Evolutionary conservation across 2,329 filamentous ascomycete genomes (phyloP).

Genomic region (Aspergillus costaricaensis): DNA sequence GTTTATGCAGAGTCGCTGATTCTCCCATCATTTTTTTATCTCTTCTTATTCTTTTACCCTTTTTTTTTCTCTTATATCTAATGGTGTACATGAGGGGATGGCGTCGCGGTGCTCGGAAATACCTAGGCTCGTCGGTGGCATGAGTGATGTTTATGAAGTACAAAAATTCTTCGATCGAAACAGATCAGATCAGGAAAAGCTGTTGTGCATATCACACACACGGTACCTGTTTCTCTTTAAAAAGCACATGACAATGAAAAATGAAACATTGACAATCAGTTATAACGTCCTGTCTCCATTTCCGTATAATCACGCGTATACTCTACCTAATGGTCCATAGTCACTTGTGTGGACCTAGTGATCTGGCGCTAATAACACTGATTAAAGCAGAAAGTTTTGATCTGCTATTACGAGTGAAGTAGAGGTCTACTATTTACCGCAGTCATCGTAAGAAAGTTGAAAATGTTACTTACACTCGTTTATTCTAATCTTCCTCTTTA

Average conservation of each 20-base stretch:
- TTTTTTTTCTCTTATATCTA: background rate
- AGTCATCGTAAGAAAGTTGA: too few species aligned
- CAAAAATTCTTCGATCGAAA: background rate
- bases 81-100: constrained; percentile 11
- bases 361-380: too few species aligned
- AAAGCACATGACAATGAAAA: constrained; percentile 5
- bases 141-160: constrained; percentile 20
- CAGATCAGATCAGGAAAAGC: background rate
- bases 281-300: too few species aligned
- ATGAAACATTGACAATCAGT: background rate
- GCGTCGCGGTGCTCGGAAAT: constrained; percentile 19
- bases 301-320: too few species aligned
- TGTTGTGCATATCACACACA: background rate
- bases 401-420: too few species aligned
- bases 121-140: constrained; percentile 10
- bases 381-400: too few species aligned
- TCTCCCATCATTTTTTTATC: background rate
- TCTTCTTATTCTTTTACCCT: background rate
- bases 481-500: too few species aligned
- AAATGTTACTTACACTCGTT: too few species aligned
- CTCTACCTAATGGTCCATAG: too few species aligned
- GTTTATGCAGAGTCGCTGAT: background rate
- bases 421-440: too few species aligned
- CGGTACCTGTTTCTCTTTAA: background rate
- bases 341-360: too few species aligned